Evolutionary conservation across 139 green algal genomes (phyloP).

Genomic region (Chloropicon primus): DNA sequence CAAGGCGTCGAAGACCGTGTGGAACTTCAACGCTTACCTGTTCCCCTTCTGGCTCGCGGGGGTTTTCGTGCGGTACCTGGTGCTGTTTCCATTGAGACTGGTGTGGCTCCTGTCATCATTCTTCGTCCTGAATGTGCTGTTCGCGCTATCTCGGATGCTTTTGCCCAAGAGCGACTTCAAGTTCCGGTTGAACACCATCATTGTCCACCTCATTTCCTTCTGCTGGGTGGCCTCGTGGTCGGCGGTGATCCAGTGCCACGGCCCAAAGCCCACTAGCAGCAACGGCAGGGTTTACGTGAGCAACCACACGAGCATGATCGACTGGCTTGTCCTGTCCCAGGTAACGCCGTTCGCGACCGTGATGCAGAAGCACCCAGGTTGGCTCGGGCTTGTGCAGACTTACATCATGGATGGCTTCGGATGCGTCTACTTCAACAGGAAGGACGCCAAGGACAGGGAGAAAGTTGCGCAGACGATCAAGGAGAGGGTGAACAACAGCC

Average conservation of each 20-base stretch:
- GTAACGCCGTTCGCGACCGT: constrained; percentile 75
- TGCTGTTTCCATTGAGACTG: constrained; percentile 67
- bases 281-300: constrained; percentile 76
- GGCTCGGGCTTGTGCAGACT: constrained; percentile 78
- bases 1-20: constrained; percentile 51
- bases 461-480: constrained; percentile 40
- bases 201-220: not conserved
- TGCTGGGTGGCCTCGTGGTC: constrained; percentile 79
- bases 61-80: constrained; percentile 48
- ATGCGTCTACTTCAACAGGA: constrained; percentile 96
- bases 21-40: constrained; percentile 99
- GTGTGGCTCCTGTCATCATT: not conserved
- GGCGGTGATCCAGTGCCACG: constrained; percentile 74
- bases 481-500: constrained; percentile 56
- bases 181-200: not conserved
- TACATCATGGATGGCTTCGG: constrained; percentile 66
- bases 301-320: constrained; percentile 99
- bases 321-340: constrained; percentile 86
- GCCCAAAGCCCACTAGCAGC: constrained; percentile 53
- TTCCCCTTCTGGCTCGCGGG: constrained; percentile 71
- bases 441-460: constrained; percentile 69
- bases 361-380: constrained; percentile 84
- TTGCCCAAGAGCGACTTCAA: not conserved
- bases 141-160: not conserved
- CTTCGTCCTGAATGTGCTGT: not conserved